Evolutionary conservation across 2,329 filamentous ascomycete genomes (phyloP).

Genomic region (Aspergillus ruber): DNA sequence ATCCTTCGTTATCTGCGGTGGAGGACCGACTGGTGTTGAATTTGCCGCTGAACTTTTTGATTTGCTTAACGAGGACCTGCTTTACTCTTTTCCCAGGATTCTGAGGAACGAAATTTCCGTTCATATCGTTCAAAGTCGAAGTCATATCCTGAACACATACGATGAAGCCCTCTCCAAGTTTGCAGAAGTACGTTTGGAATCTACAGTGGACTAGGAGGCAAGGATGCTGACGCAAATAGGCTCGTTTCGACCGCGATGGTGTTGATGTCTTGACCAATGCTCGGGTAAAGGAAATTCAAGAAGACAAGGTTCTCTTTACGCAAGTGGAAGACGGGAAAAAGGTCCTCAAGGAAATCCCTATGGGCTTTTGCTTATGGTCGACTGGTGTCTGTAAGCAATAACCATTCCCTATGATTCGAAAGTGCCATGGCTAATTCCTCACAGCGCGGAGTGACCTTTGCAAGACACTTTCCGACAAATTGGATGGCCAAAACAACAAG

Average conservation of each 20-base stretch:
- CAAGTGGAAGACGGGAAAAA: constrained; percentile 71
- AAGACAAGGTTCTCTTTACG: constrained; percentile 81
- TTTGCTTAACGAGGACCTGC: constrained; percentile 89
- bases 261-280: constrained; percentile 90
- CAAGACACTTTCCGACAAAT: constrained; percentile 67
- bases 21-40: constrained; percentile 92
- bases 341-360: constrained; percentile 86
- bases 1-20: constrained; percentile 93
- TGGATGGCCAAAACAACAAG: constrained; percentile 74
- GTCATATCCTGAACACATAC: constrained; percentile 96
- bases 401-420: neutral
- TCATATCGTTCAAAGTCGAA: constrained; percentile 88
- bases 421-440: constrained; percentile 3
- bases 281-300: constrained; percentile 78
- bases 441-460: constrained; percentile 70
- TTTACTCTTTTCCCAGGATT: constrained; percentile 74
- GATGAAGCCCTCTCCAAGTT: constrained; percentile 90
- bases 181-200: constrained; percentile 55
- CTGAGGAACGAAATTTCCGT: constrained; percentile 97
- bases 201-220: neutral
- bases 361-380: constrained; percentile 96
- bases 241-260: constrained; percentile 81
- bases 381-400: constrained; percentile 64
- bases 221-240: constrained; percentile 28
- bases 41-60: constrained; percentile 96